These are phyloP conservation scores for Aurifilum marmelostoma DNA, from an alignment of 2,329 filamentous ascomycete genomes.

Conservation along the genomic window DNA sequence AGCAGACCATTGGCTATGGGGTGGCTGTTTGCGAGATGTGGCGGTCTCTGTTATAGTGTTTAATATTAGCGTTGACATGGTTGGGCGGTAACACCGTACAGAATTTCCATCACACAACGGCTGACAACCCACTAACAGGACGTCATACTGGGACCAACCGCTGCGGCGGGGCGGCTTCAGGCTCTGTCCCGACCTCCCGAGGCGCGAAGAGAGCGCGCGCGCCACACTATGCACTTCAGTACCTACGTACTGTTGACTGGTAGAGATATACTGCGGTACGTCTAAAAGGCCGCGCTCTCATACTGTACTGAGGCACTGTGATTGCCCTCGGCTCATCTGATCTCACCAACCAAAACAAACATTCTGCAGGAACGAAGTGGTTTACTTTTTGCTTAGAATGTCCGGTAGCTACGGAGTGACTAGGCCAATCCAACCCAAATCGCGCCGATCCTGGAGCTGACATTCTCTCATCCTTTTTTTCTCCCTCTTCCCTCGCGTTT, in stretches of 20 bases:
- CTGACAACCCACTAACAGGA: not conserved
- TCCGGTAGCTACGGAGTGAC: not conserved
- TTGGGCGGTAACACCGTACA: not conserved
- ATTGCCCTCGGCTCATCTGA: not conserved
- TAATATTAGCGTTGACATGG: not conserved
- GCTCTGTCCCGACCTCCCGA: not conserved
- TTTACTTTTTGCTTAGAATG: not conserved
- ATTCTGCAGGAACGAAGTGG: not conserved
- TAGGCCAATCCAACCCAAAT: not conserved
- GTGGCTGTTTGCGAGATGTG: not conserved
- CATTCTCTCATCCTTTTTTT: not conserved
- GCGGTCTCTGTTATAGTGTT: not conserved
- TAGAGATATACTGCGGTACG: not conserved
- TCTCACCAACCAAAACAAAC: not conserved
- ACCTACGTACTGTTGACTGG: not conserved
- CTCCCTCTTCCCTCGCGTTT: not conserved
- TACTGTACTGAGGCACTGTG: not conserved
- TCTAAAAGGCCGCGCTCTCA: not conserved
- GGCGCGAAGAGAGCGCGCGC: not conserved
- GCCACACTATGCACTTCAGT: not conserved
- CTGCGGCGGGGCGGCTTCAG: not conserved
- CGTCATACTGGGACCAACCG: not conserved
- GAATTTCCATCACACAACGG: not conserved
- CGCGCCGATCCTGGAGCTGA: conserved; percentile 3
- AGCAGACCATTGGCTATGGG: not conserved